A percentile compares a stretch with the other conserved stretches of the same genome.
These are phyloP conservation scores for Leccinum truebloodii DNA, from an alignment of 768 basidiomycete species.

Conservation along the genomic window DNA sequence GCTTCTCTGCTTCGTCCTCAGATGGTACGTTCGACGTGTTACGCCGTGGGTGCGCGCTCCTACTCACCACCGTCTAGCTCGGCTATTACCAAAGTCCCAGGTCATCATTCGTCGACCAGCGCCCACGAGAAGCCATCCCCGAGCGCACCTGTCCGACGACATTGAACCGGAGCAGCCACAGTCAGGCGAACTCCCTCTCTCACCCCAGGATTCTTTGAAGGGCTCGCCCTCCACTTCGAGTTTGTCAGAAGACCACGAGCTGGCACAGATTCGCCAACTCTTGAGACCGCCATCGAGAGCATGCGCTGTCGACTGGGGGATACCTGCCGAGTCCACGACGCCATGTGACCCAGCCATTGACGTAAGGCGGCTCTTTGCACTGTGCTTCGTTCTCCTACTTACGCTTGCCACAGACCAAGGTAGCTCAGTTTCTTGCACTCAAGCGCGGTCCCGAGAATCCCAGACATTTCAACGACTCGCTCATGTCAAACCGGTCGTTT, in stretches of 20 bases:
- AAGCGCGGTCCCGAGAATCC: constrained; percentile 63
- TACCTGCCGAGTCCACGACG: constrained; percentile 56
- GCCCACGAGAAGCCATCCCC: constrained; percentile 48
- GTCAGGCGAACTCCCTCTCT: background rate
- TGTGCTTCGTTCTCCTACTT: background rate
- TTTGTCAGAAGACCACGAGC: constrained; percentile 43
- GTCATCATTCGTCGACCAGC: constrained; percentile 57
- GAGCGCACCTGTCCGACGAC: constrained; percentile 53
- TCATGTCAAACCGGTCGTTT: constrained; percentile 91
- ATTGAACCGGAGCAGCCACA: constrained; percentile 25
- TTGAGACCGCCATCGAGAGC: constrained; percentile 65
- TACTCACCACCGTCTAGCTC: constrained; percentile 31
- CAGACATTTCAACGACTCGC: constrained; percentile 93
- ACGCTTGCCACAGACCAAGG: constrained; percentile 60
- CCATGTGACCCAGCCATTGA: constrained; percentile 64
- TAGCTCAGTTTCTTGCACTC: constrained; percentile 73
- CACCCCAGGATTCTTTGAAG: constrained; percentile 21
- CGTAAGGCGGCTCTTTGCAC: constrained; percentile 37
- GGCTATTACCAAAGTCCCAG: constrained; percentile 51
- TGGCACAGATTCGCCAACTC: constrained; percentile 53
- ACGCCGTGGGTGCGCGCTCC: background rate
- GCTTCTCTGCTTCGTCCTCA: constrained; percentile 24
- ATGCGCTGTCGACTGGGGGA: constrained; percentile 74
- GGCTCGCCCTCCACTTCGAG: constrained; percentile 15
- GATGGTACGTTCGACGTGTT: constrained; percentile 25